Base-by-base conservation (phyloP, 208 protist species). In the Acanthamoeba royreba region DNA sequence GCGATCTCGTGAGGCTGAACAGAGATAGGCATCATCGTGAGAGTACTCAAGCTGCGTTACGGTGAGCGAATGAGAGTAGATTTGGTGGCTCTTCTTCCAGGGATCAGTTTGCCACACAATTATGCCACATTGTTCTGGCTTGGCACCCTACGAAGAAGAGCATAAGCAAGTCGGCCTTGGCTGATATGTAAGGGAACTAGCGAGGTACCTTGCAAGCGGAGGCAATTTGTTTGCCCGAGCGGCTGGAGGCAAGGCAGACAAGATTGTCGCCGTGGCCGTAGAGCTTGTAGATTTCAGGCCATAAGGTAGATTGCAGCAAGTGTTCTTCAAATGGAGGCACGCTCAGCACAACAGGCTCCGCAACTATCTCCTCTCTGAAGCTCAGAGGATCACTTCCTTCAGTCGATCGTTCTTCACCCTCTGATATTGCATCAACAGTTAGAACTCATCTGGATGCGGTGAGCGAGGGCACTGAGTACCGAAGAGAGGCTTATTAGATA, bases 271-370 rank as follows among this genome's bases (percentile, higher is more conserved):
- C 92, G 83, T 97, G 97, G 31, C 96, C 97, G 69, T 92, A 93
- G 0, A 97, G 86, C 77, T 97, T 97, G 43, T 94, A 58, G 15
- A 94, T 58, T 85, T 97, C 97, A 45, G 97, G 94, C 97, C 97
- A 97, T 22, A 97, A 93, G 15, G 96, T 97, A 40, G 91, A 93
- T 92, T 97, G 97, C 79, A 97, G 61, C 11, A 97, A 72, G 58
- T 97, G 93, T 47, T 96, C 94, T 85, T 97, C 96, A 31, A 97
- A 91, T 22, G 96, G 96, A 74, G 96, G 96, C 47, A 47, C 1
- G 4, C 4, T 25, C 3, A 97, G 63, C 19, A 90, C 66, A 11
- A 93, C 72, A 22, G 95, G 95, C 28, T 93, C 53, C 25, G 85
- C 53, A 38, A 52, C 35, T 8, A 17, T 25, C 85, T 74, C 55